Base-by-base conservation (phyloP, 1,139 yeast genomes). In the Candida sp. region DNA sequence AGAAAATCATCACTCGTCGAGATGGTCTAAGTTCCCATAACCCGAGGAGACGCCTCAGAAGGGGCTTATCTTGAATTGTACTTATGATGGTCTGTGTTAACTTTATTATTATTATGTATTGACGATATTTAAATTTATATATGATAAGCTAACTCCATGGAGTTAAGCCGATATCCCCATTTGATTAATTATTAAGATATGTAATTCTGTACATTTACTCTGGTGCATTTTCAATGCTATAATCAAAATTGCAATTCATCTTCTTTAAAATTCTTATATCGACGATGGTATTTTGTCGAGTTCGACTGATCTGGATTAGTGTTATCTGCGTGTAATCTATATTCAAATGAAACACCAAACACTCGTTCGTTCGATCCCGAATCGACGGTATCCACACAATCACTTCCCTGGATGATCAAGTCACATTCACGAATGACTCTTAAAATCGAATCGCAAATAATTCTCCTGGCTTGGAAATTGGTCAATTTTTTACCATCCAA, bases 401-500 rank as follows among this genome's bases (percentile, higher is more conserved):
- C 71, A 8, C 61, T 49, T 4, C 73, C 74, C 47, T 57, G 65
- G 35, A 60, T 43, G n/a, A 75, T 68, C 45, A 61, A 47, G 53
- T 77, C 82, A 46, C 77, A 73, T 55, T 78, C 83, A 36, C 78
- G 59, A 36, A 77, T 70, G 3, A 76, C 62, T 34, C 76, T 55
- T 47, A 74, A 61, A 33, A 77, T 66, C 11, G 79, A 64, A 49
- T 75, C 80, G 52, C 79, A 75, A 38, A 78, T 68, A 35, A 76
- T 67, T 47, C 81, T 61, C 49, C 80, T 61, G 29, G 77, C 77
- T 49, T 71, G 73, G 58, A 73, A 73, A 33, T 70, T 63, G 5
- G 78, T 71, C 45, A 74, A 58, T 42, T 64, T 66, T 45, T 64
- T 66, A 33, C 50, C 45, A 32, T 32, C 34, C 12, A 32, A 32